Evolutionary conservation across 306 rosid genomes (phyloP), one percentile per base, ranked within the genome.

Genomic region (Lathyrus sativus): DNA sequence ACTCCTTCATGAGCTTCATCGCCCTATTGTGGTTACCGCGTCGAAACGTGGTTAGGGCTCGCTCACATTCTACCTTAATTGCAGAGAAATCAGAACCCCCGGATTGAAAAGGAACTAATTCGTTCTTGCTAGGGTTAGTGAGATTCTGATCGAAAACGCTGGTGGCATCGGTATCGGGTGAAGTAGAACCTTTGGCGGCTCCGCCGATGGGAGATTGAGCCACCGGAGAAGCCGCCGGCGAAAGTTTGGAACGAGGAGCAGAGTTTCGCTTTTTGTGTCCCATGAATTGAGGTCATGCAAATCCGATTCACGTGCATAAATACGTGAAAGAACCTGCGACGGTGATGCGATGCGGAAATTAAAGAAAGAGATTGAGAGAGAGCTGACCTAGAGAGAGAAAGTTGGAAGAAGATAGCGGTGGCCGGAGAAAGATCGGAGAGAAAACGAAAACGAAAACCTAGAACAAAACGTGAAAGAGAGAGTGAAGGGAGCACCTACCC

Each of bases 1-100:
- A 56, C 76, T 95, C 99, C 85, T 86, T 89, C 91, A 91, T 84
- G 38, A 90, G 80, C 84, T 87, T 80, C 71, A 95, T 76, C 24
- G 99, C 97, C 82, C 85, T 88, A 22, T 76, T 85, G 71, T 95
- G 97, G 70, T 87, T 95, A 22, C 99, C 99, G 1, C 99, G 96
- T 41, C 97, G 83, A 28, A 85, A 82, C 49, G 96, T 83, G 28
- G 79, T 90, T 17, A 90, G 89, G 68, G 96, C 96, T 11, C 86
- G 81, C 76, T 93, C 99, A 51, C 97, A 93, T 71, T 95, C 97
- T 3, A 77, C 78, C 86, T 85, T 95, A 74, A 86, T 82, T 11
- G 87, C 9, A 38, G 89, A 75, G 83, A 63, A 54, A 17, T 76
- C 74, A 8, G 83, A 75, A 18, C 81, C 83, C 43, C 85, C 88